Base-by-base conservation (phyloP, 495 filamentous ascomycete genomes). In the Penicillium verhagenii region DNA sequence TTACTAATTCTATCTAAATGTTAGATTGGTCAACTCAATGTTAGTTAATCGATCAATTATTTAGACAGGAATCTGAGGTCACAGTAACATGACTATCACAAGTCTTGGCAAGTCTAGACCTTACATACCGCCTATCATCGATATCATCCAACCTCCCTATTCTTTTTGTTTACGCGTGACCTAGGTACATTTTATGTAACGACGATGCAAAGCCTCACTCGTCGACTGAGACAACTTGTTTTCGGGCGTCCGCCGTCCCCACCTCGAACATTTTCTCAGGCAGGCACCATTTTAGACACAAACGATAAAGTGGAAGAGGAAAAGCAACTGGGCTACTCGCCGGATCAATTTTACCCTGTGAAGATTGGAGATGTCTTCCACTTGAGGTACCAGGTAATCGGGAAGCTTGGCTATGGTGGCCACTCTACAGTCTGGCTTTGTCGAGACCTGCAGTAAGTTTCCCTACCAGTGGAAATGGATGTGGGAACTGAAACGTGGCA, bases 361-460 rank as follows among this genome's bases (percentile, higher is more conserved):
- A 65, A 62, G 21, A 77, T 81, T 25, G 78, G 76, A 37, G 73
- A 82, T 35, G 60, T 79, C n/a, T 65, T 79, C 53, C 52, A 63
- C 25, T 72, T 70, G 23, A 73, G 67, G 40, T 84, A 82, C 54
- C 70, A 80, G 57, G 71, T 82, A 39, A 50, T 83, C 31, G 71
- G 72, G 24, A 84, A 84, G 60, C 70, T 82, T 29, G 79, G 81
- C 9, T 82, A 72, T 57, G 80, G 81, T 16, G 64, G 71, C 5
- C 59, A 63, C 46, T 82, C 79, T 3, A 83, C 80, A 14, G 78
- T 75, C 4, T 82, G 78, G 79, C 69, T 84, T 20, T 74, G 72
- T 44, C 66, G 71, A 33, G 77, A 81, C 59, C 58, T 81, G 44
- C 57, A 62, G 71, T 71, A 59, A 57, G 72, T 16, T 7, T 16